phyloP scores from a whole-genome alignment of 495 filamentous ascomycete genomes.

The Xylaria castorea region DNA sequence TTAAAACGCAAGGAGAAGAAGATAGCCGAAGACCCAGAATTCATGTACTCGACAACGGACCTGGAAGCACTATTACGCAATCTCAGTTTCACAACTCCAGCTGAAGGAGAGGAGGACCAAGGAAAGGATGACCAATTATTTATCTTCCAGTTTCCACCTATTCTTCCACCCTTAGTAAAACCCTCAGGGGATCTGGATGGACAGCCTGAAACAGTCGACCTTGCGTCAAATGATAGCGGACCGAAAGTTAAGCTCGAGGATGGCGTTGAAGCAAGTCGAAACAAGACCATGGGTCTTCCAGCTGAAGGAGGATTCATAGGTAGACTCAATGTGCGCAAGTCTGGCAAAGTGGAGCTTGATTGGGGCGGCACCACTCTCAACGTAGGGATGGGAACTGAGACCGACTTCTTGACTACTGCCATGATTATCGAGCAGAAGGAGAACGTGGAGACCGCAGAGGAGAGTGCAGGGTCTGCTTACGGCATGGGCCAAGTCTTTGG shows the following conservation, averaged over 20 bases:
- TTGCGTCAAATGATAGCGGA: slow-evolving; percentile 38
- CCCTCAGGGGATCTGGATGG: slow-evolving; percentile 31
- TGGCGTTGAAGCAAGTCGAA: slow-evolving; percentile 31
- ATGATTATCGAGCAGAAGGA: slow-evolving; percentile 55
- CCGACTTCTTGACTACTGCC: slow-evolving; percentile 53
- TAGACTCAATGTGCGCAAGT: slow-evolving; percentile 64
- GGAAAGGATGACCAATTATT: slow-evolving; percentile 61
- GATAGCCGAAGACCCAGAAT: slow-evolving; percentile 46
- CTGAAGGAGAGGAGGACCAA: slow-evolving; percentile 32
- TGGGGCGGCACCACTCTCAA: slow-evolving; percentile 65
- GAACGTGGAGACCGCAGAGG: slow-evolving; percentile 46
- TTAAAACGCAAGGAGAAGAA: slow-evolving; percentile 41
- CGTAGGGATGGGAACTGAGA: slow-evolving; percentile 50
- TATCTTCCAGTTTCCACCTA: slow-evolving; percentile 70
- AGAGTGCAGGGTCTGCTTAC: slow-evolving; percentile 52
- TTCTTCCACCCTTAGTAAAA: slow-evolving; percentile 60
- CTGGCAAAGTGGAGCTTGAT: slow-evolving; percentile 63
- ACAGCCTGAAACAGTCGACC: slow-evolving; percentile 39
- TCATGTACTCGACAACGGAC: slow-evolving; percentile 39
- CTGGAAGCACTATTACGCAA: slow-evolving; percentile 42
- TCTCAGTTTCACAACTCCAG: slow-evolving; percentile 37
- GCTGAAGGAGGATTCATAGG: slow-evolving; percentile 60
- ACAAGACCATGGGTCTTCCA: slow-evolving; percentile 40
- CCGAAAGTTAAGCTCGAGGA: slow-evolving; percentile 40
- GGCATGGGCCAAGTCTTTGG: slow-evolving; percentile 66